phyloP scores from a whole-genome alignment of 345 rosid species.

The Garcia nutans region DNA sequence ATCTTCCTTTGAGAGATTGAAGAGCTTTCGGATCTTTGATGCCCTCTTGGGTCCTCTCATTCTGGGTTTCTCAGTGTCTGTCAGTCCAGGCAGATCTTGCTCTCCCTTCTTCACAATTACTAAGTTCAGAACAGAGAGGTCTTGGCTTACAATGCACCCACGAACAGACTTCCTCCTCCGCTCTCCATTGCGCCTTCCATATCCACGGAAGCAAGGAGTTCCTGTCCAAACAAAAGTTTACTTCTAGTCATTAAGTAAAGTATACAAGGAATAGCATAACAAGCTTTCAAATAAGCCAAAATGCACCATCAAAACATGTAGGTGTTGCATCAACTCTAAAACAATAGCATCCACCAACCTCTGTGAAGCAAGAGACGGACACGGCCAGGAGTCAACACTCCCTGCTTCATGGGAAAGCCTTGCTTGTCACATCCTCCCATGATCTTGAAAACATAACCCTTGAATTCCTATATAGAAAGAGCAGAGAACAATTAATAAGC shows the following conservation, averaged over 20 bases:
- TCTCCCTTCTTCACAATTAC: slow-evolving; percentile 82
- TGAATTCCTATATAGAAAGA: slow-evolving; percentile 55
- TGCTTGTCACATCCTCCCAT: slow-evolving; percentile 98
- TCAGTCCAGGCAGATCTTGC: slow-evolving; percentile 75
- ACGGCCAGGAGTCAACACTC: slow-evolving; percentile 87
- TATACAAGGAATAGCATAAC: neutral
- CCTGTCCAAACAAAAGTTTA: slow-evolving; percentile 36
- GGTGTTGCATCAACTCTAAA: neutral
- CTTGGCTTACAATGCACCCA: slow-evolving; percentile 83
- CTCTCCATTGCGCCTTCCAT: slow-evolving; percentile 76
- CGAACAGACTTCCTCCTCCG: slow-evolving; percentile 88
- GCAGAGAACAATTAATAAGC: neutral
- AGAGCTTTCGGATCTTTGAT: slow-evolving; percentile 72
- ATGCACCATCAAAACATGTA: neutral
- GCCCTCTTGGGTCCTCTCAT: slow-evolving; percentile 91
- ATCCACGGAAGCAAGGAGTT: slow-evolving; percentile 80
- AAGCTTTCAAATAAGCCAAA: neutral
- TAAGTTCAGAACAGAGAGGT: slow-evolving; percentile 76
- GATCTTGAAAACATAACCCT: slow-evolving; percentile 83
- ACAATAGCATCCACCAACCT: slow-evolving; percentile 35
- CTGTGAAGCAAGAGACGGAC: slow-evolving; percentile 81
- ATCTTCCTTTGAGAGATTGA: slow-evolving; percentile 74
- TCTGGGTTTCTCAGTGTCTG: slow-evolving; percentile 71
- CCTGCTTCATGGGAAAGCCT: slow-evolving; percentile 95
- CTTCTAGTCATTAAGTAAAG: no score